Base-by-base conservation (phyloP, 1,284 basidiomycete species). In the Ustilago nuda region DNA sequence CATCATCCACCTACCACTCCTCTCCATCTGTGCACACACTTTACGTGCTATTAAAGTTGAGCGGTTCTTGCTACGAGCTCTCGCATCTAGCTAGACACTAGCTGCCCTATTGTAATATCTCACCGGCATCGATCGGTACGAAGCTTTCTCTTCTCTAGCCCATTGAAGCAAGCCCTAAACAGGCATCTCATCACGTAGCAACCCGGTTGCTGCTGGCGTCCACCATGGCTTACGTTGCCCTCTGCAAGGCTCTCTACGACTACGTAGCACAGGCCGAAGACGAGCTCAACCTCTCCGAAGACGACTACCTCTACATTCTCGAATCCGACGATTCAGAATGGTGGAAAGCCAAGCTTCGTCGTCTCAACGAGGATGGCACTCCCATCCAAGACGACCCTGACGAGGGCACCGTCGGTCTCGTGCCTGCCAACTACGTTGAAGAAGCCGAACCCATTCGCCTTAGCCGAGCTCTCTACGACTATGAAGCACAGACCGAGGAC, bases 361-460 rank as follows among this genome's bases (percentile, higher is more conserved):
- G 66, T 13, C 70, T 81, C 45, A 52, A 76, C 51, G 56, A 67
- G 13, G 56, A 76, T 37, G 78, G 78, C 33, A 60, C 65, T 0
- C 68, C 69, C 35, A 69, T 77, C 32, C 54, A 76, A 39, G 72
- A 74, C 11, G 59, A 67, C 13, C 41, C 68, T 2, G 76, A 68
- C 46, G 75, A 78, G 33, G 72, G 59, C 52, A 64, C 64, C 36
- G 72, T 78, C 13, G 84, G 84, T 37, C 78, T 85, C 30, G 82
- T 85, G 46, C 84, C 84, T 1, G 82, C 82, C 55, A 85, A 85
- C 72, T 85, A 85, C 56, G 80, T 85, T 46, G 82, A 85, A 41
- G 75, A 78, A 59, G 74, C 79, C 13, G 82, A 82, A 60, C 84
- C 83, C 51, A 53, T 84, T 32, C 72, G 82, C 23, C 39, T 77